Conservation (phyloP, 257 asterid species). For the Petrea volubilis region DNA sequence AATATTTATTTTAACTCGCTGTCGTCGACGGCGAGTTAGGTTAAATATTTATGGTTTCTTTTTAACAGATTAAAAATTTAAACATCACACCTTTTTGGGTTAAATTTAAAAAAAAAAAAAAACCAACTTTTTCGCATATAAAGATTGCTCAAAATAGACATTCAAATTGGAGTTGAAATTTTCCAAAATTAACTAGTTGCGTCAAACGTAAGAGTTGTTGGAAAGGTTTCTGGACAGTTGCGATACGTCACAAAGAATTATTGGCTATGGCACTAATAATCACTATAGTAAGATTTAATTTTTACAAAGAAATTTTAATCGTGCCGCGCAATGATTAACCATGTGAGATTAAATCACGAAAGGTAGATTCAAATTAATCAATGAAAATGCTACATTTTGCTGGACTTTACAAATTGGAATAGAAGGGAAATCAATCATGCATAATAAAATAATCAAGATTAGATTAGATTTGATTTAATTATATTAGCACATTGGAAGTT, state of each 20-base stretch:
- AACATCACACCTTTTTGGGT: no score
- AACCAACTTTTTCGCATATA: not conserved
- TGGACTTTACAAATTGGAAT: not conserved
- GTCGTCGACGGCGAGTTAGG: no score
- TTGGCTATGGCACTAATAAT: not conserved
- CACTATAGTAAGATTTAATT: not conserved
- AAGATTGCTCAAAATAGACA: not conserved
- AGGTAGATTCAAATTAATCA: conserved; percentile 11
- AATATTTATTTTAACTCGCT: no score
- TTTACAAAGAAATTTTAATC: not conserved
- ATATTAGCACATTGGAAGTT: not conserved
- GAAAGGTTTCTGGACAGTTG: no score
- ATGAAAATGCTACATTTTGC: conserved; percentile 10
- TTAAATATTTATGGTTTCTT: no score
- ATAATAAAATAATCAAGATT: conserved; percentile 17
- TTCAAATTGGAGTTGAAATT: not conserved
- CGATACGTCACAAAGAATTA: not conserved
- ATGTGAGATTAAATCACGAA: not conserved
- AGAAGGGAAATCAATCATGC: conserved; percentile 20
- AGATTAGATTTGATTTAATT: not conserved
- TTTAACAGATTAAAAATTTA: no score
- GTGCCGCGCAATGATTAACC: not conserved
- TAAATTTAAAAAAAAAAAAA: no score
- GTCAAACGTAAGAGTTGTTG: not conserved
- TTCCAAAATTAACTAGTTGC: not conserved